Percentiles rank a stretch among this genome's conserved stretches.
Conservation (phyloP, 2,329 filamentous ascomycete species). For the Arthrobotrys entomopaga region DNA sequence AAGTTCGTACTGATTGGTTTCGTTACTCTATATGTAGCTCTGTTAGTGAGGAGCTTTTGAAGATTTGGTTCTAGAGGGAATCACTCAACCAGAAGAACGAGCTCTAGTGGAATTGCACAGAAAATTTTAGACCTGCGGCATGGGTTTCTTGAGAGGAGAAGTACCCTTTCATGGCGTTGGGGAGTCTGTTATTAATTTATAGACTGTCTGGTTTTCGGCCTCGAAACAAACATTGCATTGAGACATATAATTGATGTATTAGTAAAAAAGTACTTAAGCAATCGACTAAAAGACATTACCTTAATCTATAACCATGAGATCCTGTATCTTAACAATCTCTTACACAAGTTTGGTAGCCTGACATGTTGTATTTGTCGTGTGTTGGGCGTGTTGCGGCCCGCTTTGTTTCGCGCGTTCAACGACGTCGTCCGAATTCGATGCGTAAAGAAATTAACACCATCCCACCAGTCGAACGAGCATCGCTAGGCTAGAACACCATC, state of each 20-base stretch:
- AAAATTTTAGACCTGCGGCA: no score
- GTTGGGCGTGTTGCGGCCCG: slow-evolving; percentile 27
- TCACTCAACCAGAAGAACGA: background rate
- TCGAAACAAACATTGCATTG: no score
- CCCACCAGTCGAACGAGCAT: background rate
- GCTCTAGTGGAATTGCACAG: no score
- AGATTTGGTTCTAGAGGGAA: slow-evolving; percentile 43
- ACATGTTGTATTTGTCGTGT: slow-evolving; percentile 7
- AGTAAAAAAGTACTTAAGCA: background rate
- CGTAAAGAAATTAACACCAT: slow-evolving; percentile 24
- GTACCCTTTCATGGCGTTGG: slow-evolving; percentile 15
- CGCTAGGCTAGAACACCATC: slow-evolving; percentile 3
- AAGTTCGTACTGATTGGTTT: background rate
- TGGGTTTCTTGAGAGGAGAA: no score
- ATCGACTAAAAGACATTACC: no score
- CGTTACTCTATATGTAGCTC: slow-evolving; percentile 20
- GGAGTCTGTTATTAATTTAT: slow-evolving; percentile 6
- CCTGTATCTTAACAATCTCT: no score
- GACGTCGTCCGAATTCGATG: no score
- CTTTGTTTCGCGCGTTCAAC: slow-evolving; percentile 25
- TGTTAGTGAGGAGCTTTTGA: slow-evolving; percentile 46
- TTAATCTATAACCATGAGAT: no score
- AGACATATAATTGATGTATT: background rate
- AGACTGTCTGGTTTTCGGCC: no score
- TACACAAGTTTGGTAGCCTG: no score